phyloP scores from a whole-genome alignment of 2,329 filamentous ascomycete species.

The Endothia cerciana region DNA sequence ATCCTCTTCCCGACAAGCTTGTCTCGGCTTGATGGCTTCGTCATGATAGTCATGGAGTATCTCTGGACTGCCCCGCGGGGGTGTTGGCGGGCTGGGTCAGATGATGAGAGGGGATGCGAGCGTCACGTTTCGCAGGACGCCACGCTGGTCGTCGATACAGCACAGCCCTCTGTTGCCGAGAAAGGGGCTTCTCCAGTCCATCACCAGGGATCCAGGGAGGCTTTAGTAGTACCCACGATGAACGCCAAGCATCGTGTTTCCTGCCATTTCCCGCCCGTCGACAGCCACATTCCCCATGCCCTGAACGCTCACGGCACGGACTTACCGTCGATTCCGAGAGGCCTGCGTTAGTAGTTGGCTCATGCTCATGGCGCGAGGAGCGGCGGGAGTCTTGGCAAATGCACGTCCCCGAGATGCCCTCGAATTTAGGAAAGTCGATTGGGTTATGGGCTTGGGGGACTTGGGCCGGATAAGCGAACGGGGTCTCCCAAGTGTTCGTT shows the following conservation, averaged over 20 bases:
- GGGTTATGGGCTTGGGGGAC: background rate
- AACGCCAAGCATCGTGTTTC: conserved; percentile 7
- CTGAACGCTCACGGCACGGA: conserved; percentile 3
- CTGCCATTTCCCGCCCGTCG: background rate
- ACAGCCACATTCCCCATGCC: background rate
- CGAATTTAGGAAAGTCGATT: background rate
- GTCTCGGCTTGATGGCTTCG: conserved; percentile 30
- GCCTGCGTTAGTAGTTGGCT: background rate
- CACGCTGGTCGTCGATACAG: background rate
- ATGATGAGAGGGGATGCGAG: background rate
- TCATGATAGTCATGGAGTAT: conserved; percentile 9
- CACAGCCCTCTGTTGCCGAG: background rate
- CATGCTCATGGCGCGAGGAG: background rate
- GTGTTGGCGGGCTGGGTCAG: background rate
- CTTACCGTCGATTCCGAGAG: conserved; percentile 2
- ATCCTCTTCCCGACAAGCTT: conserved; percentile 42
- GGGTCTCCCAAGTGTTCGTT: background rate
- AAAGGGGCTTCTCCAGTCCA: background rate
- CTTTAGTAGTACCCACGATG: background rate
- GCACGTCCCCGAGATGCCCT: conserved; percentile 3
- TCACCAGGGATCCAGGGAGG: background rate
- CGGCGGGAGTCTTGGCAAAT: conserved; percentile 21
- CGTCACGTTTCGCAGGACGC: background rate
- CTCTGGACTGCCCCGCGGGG: no score
- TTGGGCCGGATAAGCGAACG: background rate